Base-by-base conservation (phyloP, 2,329 filamentous ascomycete species). In the Karstenula rhodostoma region DNA sequence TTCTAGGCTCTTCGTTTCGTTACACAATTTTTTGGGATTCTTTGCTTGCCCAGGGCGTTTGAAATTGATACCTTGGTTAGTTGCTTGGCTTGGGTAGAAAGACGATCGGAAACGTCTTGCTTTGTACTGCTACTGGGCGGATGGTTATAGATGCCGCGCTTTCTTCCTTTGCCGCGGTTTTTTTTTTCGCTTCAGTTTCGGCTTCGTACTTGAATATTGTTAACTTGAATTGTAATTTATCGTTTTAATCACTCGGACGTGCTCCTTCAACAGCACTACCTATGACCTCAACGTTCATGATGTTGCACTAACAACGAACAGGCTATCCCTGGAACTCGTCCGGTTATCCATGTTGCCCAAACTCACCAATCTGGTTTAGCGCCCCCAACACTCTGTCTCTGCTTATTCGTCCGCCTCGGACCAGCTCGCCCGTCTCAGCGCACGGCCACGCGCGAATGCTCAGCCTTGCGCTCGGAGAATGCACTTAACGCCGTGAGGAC, bases 211-310 rank as follows among this genome's bases (percentile, higher is more conserved):
- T 15, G 25, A 23, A 48, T 27, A 25, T 23, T 15, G 25, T 29
- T 48, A 15, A 17, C n/a, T 56, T 47, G 19, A 37, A 56, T 56
- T 56, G 53, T 56, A 56, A 56, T 56, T 25, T 33, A 37, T 40
- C 12, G 15, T 52, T 25, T 40, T 9, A 9, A 32, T 32, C 29
- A 9, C 8, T 32, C 29, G 8, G 12, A 32, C 12, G 12, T 32
- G n/a, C 12, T 32, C 29, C 8, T 10, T 32, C 29, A 6, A 32
- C 2, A 9, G 29, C 29, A 32, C 12, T 9, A 10, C 8, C 29
- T 32, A 32, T 10, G 29, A 32, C 7, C 29, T 6, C 29, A 9
- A 32, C n/a, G 8, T 9, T 32, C 8, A 10, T 6, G 8, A 9
- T 32, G 29, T 32, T 32, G 8, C 8, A 2, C 29, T 32, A 10